These are phyloP conservation scores for Penicillium glabrum DNA, from an alignment of 2,329 filamentous ascomycete species.

Conservation along the genomic window DNA sequence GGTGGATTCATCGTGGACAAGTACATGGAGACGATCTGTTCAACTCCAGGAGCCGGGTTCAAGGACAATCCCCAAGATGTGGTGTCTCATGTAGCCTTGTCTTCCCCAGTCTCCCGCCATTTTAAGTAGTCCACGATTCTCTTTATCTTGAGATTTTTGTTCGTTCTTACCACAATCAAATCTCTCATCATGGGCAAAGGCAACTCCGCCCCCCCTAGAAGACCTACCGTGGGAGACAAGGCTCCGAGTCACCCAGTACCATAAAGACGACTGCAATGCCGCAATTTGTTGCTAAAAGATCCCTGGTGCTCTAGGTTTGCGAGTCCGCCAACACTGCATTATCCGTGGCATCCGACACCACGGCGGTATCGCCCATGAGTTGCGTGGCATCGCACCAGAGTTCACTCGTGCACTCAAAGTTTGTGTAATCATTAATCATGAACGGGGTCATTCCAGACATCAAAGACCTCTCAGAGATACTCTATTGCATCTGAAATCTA, in stretches of 20 bases:
- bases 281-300: constrained; percentile 1
- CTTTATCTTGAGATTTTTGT: too few relatives aligned
- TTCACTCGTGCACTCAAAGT: constrained; percentile 12
- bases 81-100: too few relatives aligned
- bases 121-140: too few relatives aligned
- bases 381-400: constrained; percentile 3
- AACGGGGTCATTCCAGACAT: constrained; percentile 11
- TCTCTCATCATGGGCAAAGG: too few relatives aligned
- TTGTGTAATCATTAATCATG: constrained; percentile 14
- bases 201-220: background rate
- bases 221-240: background rate
- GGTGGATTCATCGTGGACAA: too few relatives aligned
- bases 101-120: too few relatives aligned
- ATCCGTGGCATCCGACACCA: constrained; percentile 10
- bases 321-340: background rate
- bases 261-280: constrained; percentile 4
- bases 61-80: too few relatives aligned
- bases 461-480: constrained; percentile 1
- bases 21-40: too few relatives aligned
- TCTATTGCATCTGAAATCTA: constrained; percentile 17
- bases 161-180: too few relatives aligned
- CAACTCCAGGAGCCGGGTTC: too few relatives aligned
- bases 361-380: constrained; percentile 1
- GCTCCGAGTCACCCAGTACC: background rate
- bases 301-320: background rate